Percentiles rank a stretch among this genome's conserved stretches.
Evolutionary conservation across 768 basidiomycete species (phyloP).

Genomic region (Pisolithus orientalis): DNA sequence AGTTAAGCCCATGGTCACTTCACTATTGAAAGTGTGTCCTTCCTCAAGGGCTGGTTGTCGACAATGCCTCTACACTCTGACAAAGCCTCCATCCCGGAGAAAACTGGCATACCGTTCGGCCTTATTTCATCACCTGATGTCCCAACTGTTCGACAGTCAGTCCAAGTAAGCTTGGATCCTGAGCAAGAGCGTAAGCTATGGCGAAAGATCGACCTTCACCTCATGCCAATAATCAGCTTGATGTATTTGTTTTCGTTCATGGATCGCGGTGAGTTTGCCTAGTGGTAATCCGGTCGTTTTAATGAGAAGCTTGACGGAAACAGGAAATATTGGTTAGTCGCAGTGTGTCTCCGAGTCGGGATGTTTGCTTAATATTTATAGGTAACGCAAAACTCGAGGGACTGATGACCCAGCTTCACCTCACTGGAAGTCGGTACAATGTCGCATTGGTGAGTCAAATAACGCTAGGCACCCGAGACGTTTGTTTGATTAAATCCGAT

Average conservation of each 20-base stretch:
- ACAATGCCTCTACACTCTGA: background rate
- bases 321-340: conserved; percentile 41
- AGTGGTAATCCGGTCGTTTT: background rate
- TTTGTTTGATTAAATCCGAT: background rate
- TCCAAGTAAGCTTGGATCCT: background rate
- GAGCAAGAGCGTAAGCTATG: conserved; percentile 48
- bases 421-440: conserved; percentile 58
- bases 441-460: conserved; percentile 47
- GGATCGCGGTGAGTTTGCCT: conserved; percentile 42
- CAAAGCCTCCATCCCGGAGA: background rate
- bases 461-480: background rate
- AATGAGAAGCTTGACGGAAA: conserved; percentile 35
- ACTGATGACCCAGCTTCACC: conserved; percentile 35
- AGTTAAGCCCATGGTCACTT: background rate
- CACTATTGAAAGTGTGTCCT: background rate
- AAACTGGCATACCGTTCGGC: background rate
- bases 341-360: background rate
- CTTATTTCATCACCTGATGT: background rate
- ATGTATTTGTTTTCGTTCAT: conserved; percentile 60
- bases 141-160: background rate
- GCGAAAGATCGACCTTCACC: conserved; percentile 48
- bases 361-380: conserved; percentile 9
- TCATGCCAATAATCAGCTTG: conserved; percentile 50
- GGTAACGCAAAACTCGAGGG: conserved; percentile 64
- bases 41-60: background rate